Evolutionary conservation across 148 eudicot genomes (phyloP).

Genomic region (Camellia lanceoleosa): DNA sequence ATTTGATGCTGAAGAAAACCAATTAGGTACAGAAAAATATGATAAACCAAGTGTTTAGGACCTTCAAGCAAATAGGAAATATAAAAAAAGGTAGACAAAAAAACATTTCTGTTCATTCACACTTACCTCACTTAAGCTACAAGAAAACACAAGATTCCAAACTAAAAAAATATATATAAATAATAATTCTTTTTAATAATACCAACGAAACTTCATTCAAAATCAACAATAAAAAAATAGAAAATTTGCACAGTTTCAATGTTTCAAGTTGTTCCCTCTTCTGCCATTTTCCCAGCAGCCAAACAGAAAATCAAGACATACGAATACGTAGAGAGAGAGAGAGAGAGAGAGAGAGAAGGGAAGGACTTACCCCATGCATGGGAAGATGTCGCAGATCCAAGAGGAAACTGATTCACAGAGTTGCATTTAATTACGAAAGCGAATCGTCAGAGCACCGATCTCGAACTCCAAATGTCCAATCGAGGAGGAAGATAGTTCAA

Average conservation of each 20-base stretch:
- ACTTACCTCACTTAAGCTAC: slow-evolving; percentile 44
- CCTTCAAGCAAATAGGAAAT: neutral
- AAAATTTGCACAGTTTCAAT: neutral
- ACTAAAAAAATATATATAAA: slow-evolving; percentile 33
- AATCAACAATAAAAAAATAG: neutral
- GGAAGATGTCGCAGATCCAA: slow-evolving; percentile 16
- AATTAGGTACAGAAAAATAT: neutral
- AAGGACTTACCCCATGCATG: slow-evolving; percentile 24
- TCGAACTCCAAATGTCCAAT: neutral
- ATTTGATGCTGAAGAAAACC: slow-evolving; percentile 8
- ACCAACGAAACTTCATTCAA: neutral
- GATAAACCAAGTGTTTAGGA: too few relatives aligned
- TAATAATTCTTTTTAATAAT: neutral
- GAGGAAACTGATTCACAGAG: slow-evolving; percentile 7
- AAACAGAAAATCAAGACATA: neutral
- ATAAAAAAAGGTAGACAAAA: too few relatives aligned
- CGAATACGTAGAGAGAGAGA: neutral
- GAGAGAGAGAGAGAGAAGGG: neutral
- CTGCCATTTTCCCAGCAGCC: neutral
- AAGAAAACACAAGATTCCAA: slow-evolving; percentile 68
- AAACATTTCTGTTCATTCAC: slow-evolving; percentile 20
- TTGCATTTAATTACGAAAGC: slow-evolving; percentile 8
- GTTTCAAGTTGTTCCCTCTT: neutral
- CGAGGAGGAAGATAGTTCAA: neutral
- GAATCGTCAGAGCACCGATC: slow-evolving; percentile 14